These are phyloP conservation scores for Phanerodontia chrysosporium DNA, from an alignment of 768 basidiomycete species.

Conservation along the genomic window DNA sequence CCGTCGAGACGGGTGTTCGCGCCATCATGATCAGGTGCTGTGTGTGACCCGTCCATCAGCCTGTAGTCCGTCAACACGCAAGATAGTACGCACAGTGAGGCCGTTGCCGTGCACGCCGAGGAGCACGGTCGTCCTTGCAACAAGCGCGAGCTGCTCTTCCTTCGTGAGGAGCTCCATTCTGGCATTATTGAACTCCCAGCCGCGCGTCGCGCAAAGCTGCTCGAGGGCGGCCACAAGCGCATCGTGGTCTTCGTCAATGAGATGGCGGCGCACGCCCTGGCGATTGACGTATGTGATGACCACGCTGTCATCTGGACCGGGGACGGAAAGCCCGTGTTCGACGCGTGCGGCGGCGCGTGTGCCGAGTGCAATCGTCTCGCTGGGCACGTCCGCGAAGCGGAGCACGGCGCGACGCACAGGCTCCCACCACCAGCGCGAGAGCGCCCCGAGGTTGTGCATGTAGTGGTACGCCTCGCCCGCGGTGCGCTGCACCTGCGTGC, in stretches of 20 bases:
- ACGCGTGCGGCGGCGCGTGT: constrained; percentile 13
- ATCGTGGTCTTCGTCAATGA: constrained; percentile 53
- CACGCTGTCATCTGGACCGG: constrained; percentile 32
- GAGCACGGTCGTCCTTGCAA: constrained; percentile 65
- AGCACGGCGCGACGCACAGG: constrained; percentile 63
- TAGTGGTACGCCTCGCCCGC: constrained; percentile 64
- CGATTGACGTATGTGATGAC: constrained; percentile 74
- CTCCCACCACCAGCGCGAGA: constrained; percentile 69
- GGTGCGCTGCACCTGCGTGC: constrained; percentile 61
- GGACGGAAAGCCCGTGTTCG: background rate
- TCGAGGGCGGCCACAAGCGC: constrained; percentile 48
- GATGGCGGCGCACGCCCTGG: constrained; percentile 51
- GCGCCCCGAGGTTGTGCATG: constrained; percentile 34
- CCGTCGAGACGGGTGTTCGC: constrained; percentile 67
- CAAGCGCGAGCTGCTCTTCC: constrained; percentile 69
- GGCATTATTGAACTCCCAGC: constrained; percentile 60
- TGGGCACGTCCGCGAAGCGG: constrained; percentile 55
- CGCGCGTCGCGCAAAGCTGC: constrained; percentile 39
- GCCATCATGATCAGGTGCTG: constrained; percentile 81
- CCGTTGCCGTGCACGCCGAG: constrained; percentile 80
- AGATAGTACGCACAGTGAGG: constrained; percentile 40
- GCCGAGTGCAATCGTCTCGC: constrained; percentile 28
- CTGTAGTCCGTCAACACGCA: background rate
- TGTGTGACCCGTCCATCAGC: background rate
- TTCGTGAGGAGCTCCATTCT: constrained; percentile 63